Base-by-base conservation (phyloP, 352 stramenopile species). In the Globisporangium barbulae region DNA sequence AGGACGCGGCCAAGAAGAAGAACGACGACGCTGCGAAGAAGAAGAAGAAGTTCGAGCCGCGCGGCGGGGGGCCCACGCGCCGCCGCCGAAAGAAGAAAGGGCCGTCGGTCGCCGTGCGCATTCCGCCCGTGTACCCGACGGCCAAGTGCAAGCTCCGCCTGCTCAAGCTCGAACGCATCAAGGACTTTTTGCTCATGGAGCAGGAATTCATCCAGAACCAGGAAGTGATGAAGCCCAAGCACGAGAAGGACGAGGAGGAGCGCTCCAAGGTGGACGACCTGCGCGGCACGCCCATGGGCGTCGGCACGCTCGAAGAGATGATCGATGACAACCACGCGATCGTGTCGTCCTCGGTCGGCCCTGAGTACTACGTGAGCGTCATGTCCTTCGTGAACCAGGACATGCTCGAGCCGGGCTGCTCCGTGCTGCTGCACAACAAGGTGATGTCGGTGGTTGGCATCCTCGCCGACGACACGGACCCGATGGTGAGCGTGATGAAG, bases 291-390 rank as follows among this genome's bases (percentile, higher is more conserved):
- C 98, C 98, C 49, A 96, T 99, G 79, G 92, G 90, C 47, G 97
- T 99, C 33, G 98, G 98, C 55, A 99, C 93, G 41, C 83, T 99
- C 9, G 98, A 99, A 74, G 98, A 99, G 81, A 98, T 99, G 79
- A 99, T 99, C 71, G 98, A 99, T 79, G 98, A 99, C 78, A 99
- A 99, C 79, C 98, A 99, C 79, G 97, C 97, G 30, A 99, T 99
- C 74, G 97, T 99, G 33, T 98, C 91, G 37, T 98, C 94, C 13
- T 98, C 83, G 35, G 96, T 99, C 37, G 97, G 98, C 0, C 97
- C 98, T 2, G 98, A 99, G 78, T 99, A 99, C 75, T 99, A 99
- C 66, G 98, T 99, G 44, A 98, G 97, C 70, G 98, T 99, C 73
- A 94, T 99, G 75, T 99, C 93, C 25, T 99, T 98, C 72, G 98